Evolutionary conservation across 768 basidiomycete genomes (phyloP).

Genomic region (Leccinum sublutescens): DNA sequence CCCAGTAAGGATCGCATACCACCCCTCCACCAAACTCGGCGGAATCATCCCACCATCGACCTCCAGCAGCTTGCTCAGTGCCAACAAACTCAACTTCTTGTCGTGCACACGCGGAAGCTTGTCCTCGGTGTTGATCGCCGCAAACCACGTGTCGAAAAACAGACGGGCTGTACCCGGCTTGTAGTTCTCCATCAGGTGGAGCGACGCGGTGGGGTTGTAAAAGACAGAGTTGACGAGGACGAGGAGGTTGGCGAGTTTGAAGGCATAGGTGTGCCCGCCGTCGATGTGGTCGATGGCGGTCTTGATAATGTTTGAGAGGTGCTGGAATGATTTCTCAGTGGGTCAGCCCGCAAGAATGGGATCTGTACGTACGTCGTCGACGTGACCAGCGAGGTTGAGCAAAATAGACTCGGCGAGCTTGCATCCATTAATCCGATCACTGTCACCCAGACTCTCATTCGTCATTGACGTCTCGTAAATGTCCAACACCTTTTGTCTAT

Average conservation of each 20-base stretch:
- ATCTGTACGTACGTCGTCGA: slow-evolving; percentile 65
- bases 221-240: slow-evolving; percentile 80
- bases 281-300: slow-evolving; percentile 61
- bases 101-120: slow-evolving; percentile 85
- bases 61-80: slow-evolving; percentile 76
- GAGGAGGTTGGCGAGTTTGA: slow-evolving; percentile 77
- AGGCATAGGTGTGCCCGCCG: slow-evolving; percentile 56
- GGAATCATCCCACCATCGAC: slow-evolving; percentile 58
- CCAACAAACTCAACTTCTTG: slow-evolving; percentile 78
- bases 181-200: slow-evolving; percentile 69
- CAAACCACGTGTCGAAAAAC: slow-evolving; percentile 90
- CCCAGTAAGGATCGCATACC: slow-evolving; percentile 72
- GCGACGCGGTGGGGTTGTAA: slow-evolving; percentile 77
- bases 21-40: slow-evolving; percentile 60
- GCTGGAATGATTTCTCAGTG: slow-evolving; percentile 35
- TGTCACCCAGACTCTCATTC: slow-evolving; percentile 73
- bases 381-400: slow-evolving; percentile 71
- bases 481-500: slow-evolving; percentile 77
- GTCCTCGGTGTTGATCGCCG: slow-evolving; percentile 54
- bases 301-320: slow-evolving; percentile 61
- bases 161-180: slow-evolving; percentile 57
- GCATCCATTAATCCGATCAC: slow-evolving; percentile 80
- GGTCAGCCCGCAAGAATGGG: background rate
- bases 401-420: slow-evolving; percentile 82
- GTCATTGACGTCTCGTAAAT: slow-evolving; percentile 77